Evolutionary conservation across 164 flowering plant species (phyloP).

Genomic region (Akebia trifoliata): DNA sequence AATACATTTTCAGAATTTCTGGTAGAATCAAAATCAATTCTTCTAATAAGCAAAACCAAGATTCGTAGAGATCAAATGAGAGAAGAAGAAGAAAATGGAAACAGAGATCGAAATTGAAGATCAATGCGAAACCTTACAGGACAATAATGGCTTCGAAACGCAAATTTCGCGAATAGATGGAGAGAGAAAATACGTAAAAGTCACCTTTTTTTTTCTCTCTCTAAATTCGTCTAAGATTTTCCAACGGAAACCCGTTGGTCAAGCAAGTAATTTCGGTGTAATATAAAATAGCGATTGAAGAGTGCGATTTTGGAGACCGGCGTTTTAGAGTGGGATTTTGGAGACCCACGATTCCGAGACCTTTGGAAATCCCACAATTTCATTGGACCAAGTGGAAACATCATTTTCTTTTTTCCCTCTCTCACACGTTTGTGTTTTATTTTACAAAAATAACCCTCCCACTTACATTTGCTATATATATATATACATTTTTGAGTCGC

Average conservation of each 20-base stretch:
- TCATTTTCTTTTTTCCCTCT: too few relatives aligned
- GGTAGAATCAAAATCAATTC: neutral
- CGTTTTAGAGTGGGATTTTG: too few relatives aligned
- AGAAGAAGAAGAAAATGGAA: neutral
- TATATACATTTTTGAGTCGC: too few relatives aligned
- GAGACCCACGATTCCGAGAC: too few relatives aligned
- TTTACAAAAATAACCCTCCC: too few relatives aligned
- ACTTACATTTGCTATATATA: too few relatives aligned
- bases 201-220: neutral
- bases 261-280: slow-evolving; percentile 14
- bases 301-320: too few relatives aligned
- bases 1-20: neutral
- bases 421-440: too few relatives aligned
- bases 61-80: neutral
- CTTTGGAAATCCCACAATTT: too few relatives aligned
- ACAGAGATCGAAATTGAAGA: neutral
- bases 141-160: neutral
- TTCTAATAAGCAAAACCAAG: neutral
- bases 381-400: too few relatives aligned
- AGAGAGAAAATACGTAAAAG: neutral
- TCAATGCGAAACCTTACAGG: neutral
- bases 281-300: too few relatives aligned
- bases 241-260: slow-evolving; percentile 17
- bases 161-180: neutral
- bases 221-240: neutral